phyloP scores from a whole-genome alignment of 169 alveolate genomes.

The Eimeria acervulina region DNA sequence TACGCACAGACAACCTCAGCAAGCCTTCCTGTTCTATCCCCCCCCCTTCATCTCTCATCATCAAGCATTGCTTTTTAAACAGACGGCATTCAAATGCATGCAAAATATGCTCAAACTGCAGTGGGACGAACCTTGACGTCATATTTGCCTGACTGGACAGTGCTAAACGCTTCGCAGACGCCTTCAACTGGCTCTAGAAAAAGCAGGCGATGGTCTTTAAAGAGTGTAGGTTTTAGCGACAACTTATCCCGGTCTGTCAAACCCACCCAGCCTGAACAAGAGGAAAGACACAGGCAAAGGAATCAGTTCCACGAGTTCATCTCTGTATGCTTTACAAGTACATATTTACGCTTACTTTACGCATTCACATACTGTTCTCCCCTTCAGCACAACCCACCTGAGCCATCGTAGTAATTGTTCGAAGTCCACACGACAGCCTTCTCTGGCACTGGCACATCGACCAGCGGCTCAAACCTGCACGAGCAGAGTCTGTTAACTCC shows the following conservation, averaged over 20 bases:
- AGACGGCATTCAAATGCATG: background rate
- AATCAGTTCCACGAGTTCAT: slow-evolving; percentile 42
- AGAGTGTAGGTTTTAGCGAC: slow-evolving; percentile 86
- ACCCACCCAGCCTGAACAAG: slow-evolving; percentile 87
- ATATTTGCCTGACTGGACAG: slow-evolving; percentile 87
- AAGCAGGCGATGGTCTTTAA: slow-evolving; percentile 86
- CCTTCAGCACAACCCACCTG: slow-evolving; percentile 77
- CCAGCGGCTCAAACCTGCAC: slow-evolving; percentile 79
- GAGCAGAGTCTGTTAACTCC: slow-evolving; percentile 38
- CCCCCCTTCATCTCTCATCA: slow-evolving; percentile 79
- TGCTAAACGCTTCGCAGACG: slow-evolving; percentile 84
- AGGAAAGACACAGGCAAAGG: background rate
- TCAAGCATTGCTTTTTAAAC: background rate
- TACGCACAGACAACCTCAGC: slow-evolving; percentile 2
- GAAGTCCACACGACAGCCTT: slow-evolving; percentile 69
- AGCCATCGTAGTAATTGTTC: slow-evolving; percentile 78
- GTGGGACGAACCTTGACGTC: slow-evolving; percentile 87
- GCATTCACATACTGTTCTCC: too few relatives aligned
- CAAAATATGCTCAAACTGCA: background rate
- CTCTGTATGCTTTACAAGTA: too few relatives aligned
- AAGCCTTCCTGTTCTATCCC: background rate
- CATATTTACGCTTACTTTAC: too few relatives aligned
- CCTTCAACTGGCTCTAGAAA: slow-evolving; percentile 87
- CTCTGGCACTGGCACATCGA: slow-evolving; percentile 50
- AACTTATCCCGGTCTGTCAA: slow-evolving; percentile 86